These are phyloP conservation scores for Ogataea wickerhamii DNA, from an alignment of 805 yeast genomes.

Conservation along the genomic window DNA sequence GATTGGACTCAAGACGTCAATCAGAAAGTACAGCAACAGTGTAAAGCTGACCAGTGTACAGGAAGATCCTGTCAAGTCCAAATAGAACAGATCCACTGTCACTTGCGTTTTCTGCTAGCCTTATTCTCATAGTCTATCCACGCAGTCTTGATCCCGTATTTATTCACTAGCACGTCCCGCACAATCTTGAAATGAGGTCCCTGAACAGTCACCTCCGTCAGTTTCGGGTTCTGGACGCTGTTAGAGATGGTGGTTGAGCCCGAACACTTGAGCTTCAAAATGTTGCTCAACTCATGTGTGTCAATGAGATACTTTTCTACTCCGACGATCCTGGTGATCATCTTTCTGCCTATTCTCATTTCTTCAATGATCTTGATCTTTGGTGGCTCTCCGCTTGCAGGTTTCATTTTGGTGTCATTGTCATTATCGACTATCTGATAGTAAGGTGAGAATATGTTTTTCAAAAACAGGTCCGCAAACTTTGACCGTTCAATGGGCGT, in stretches of 20 bases:
- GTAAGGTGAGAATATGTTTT: constrained; percentile 41
- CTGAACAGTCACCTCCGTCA: constrained; percentile 76
- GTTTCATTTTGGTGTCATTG: constrained; percentile 28
- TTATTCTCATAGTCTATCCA: constrained; percentile 70
- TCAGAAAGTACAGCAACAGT: constrained; percentile 21
- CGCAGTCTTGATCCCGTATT: constrained; percentile 58
- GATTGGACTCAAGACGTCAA: constrained; percentile 40
- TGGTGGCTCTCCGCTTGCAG: constrained; percentile 67
- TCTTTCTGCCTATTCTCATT: constrained; percentile 75
- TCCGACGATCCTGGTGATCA: constrained; percentile 68
- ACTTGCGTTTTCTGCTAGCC: constrained; percentile 45
- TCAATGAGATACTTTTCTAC: constrained; percentile 66
- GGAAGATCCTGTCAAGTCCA: constrained; percentile 11
- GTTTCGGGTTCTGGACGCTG: constrained; percentile 50
- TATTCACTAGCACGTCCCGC: constrained; percentile 50
- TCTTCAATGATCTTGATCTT: constrained; percentile 64
- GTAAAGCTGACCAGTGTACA: constrained; percentile 12
- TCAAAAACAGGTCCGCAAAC: constrained; percentile 41
- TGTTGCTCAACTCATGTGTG: constrained; percentile 61
- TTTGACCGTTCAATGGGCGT: constrained; percentile 37
- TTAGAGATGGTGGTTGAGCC: constrained; percentile 79
- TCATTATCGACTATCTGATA: constrained; percentile 48
- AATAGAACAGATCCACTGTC: constrained; percentile 26
- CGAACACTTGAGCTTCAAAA: constrained; percentile 75
- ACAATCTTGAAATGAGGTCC: constrained; percentile 78